These are phyloP conservation scores for Pyronema domesticum DNA, from an alignment of 495 filamentous ascomycete species.

Conservation along the genomic window DNA sequence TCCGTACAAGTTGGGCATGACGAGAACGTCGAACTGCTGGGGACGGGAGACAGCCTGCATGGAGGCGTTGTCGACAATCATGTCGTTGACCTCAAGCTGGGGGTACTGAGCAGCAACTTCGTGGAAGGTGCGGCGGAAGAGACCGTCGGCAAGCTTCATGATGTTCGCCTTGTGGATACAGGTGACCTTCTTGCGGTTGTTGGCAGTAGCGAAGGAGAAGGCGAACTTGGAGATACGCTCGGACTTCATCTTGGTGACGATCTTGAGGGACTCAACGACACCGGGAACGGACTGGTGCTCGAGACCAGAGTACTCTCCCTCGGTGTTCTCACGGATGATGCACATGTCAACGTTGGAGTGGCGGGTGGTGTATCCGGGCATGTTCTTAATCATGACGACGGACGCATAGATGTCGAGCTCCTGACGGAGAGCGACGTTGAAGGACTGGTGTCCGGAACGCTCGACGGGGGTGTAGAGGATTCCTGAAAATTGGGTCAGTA, in stretches of 20 bases:
- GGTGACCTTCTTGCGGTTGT: constrained; percentile 95
- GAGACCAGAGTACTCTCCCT: constrained; percentile 95
- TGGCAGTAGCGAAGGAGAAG: constrained; percentile 90
- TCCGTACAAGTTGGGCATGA: constrained; percentile 99
- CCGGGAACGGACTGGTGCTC: constrained; percentile 96
- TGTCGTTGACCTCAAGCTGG: constrained; percentile 83
- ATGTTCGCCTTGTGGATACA: constrained; percentile 99
- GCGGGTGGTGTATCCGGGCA: constrained; percentile 91
- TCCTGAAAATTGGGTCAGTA: constrained; percentile 26
- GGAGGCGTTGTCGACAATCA: constrained; percentile 99
- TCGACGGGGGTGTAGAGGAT: constrained; percentile 95
- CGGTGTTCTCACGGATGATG: constrained; percentile 99
- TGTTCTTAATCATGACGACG: constrained; percentile 96
- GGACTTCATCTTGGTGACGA: constrained; percentile 95
- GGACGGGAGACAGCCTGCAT: constrained; percentile 94
- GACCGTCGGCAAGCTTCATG: constrained; percentile 97
- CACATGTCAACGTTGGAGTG: constrained; percentile 92
- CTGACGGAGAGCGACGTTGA: constrained; percentile 97
- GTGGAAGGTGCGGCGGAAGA: constrained; percentile 95
- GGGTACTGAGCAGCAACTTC: constrained; percentile 82
- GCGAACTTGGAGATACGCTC: constrained; percentile 98
- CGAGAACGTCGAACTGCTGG: constrained; percentile 98
- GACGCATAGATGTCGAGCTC: constrained; percentile 99
- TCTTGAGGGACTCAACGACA: constrained; percentile 98
- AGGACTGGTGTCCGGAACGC: constrained; percentile 92